Evolutionary conservation across 768 basidiomycete species (phyloP), one percentile per base, ranked within the genome.

Genomic region (Cyclocybe cylindracea): DNA sequence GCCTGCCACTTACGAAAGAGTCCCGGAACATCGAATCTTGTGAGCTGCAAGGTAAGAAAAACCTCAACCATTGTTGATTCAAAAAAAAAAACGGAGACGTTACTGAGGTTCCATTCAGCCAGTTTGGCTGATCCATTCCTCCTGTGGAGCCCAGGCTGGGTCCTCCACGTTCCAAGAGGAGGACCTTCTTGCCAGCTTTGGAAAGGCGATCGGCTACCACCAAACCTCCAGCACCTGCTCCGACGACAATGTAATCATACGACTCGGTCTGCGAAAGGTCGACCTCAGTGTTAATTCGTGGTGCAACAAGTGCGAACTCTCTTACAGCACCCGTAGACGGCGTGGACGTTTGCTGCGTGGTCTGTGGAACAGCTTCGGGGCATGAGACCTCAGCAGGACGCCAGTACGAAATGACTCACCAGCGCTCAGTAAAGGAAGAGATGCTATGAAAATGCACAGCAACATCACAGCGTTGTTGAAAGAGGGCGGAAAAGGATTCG

Each of bases 1-100:
- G 29, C 19, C 32, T 2, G 10, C 18, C 9, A 46, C 61, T 45
- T 46, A 66, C 73, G 70, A 59, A 85, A 86, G 39, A 84, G 60
- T 57, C 85, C 84, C 18, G 84, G 84, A 48, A 84, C 69, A 56
- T 86, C 85, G 62, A 85, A 85, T 59, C 84, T 84, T 5, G 85
- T 86, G 49, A 83, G 65, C 82, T 85, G 57, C 7, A 34, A 24
- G 36, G 14, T 8, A 14, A n/a, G 5, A 5, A 3, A 32, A 36
- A 19, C 33, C 8, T 9, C 11, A 34, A 6, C 10, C 16, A 44
- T 51, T 50, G 51, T 10, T 24, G 37, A 9, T 2, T 32, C 13
- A 18, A 49, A n/a, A 39, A 39, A 2, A 13, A 9, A 32, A 7
- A 18, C 18, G 18, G 24, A 1, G 14, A 31, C 16, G 72, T 29